Conservation (phyloP, 148 eudicot genomes). For the Chenopodium formosanum region DNA sequence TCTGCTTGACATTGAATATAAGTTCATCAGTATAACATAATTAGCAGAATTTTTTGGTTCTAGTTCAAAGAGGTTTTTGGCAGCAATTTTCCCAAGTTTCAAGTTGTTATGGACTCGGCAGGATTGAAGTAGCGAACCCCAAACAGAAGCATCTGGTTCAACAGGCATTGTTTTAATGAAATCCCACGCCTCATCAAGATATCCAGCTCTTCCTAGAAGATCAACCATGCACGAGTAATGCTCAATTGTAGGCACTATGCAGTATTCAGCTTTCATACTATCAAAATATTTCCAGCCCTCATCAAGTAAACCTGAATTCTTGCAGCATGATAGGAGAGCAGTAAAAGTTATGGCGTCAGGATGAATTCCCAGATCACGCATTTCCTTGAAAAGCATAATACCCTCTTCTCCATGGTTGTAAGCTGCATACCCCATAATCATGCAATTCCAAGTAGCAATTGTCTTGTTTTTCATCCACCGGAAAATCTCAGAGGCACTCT, state of each 20-base stretch:
- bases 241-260: constrained; percentile 51
- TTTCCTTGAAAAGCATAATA: constrained; percentile 39
- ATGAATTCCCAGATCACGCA: constrained; percentile 35
- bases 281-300: constrained; percentile 70
- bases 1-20: constrained; percentile 42
- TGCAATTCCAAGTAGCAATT: constrained; percentile 57
- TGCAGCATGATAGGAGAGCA: constrained; percentile 54
- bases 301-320: constrained; percentile 49
- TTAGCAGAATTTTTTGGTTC: constrained; percentile 63
- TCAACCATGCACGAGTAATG: constrained; percentile 77
- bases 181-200: constrained; percentile 70
- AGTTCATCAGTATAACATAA: constrained; percentile 52
- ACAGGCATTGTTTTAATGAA: constrained; percentile 53
- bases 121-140: constrained; percentile 63
- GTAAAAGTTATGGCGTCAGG: constrained; percentile 65
- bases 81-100: constrained; percentile 54
- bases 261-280: constrained; percentile 41
- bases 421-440: constrained; percentile 58
- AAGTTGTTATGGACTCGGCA: constrained; percentile 42
- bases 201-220: constrained; percentile 67
- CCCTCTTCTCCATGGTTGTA: constrained; percentile 47
- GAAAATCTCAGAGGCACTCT: constrained; percentile 42
- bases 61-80: constrained; percentile 44
- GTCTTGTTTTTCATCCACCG: constrained; percentile 31
- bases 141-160: constrained; percentile 47